phyloP scores from a whole-genome alignment of 202 grass and related monocot genomes.

The Carex arenaria region DNA sequence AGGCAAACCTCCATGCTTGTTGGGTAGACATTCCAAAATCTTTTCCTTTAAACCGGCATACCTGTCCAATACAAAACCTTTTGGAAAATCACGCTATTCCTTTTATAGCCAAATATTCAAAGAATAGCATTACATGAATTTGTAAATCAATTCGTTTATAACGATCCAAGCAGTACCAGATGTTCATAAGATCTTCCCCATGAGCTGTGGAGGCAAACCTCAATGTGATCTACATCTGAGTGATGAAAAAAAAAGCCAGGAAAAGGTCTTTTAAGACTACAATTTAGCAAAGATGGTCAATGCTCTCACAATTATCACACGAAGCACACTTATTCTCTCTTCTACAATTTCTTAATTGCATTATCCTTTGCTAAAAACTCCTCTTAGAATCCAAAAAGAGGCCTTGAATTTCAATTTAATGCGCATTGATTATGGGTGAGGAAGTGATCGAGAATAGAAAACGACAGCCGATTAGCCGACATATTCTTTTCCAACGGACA shows the following conservation, averaged over 20 bases:
- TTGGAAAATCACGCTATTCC: neutral
- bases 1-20: neutral
- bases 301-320: neutral
- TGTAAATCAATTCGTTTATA: neutral
- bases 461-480: too few relatives aligned
- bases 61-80: neutral
- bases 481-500: too few relatives aligned
- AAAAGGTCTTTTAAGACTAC: neutral
- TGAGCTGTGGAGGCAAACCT: neutral
- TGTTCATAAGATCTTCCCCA: neutral
- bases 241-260: neutral
- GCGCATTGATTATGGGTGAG: too few relatives aligned
- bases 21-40: neutral
- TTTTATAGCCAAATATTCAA: neutral
- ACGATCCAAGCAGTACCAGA: neutral
- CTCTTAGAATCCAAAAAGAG: neutral
- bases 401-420: neutral
- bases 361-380: neutral
- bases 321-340: neutral
- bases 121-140: neutral
- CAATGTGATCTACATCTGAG: neutral
- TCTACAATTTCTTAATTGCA: neutral
- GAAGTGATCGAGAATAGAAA: too few relatives aligned
- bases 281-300: neutral
- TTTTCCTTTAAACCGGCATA: too few relatives aligned